These are phyloP conservation scores for Fremontodendron californicum DNA, from an alignment of 345 rosid species.

Conservation along the genomic window DNA sequence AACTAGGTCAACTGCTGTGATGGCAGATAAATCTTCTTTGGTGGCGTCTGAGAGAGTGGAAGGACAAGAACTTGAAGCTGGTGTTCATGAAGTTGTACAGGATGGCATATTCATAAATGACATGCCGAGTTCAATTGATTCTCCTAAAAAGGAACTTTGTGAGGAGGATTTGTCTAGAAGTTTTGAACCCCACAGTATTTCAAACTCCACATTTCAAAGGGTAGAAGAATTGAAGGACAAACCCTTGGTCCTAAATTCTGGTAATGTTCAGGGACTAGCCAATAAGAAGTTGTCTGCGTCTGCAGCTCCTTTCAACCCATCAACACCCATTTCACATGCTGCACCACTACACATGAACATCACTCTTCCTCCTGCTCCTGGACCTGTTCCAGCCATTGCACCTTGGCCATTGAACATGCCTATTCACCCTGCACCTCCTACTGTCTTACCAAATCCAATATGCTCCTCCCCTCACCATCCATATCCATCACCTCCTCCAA, in stretches of 20 bases:
- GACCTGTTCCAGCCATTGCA: slow-evolving; percentile 52
- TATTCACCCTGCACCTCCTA: slow-evolving; percentile 67
- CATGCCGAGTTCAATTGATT: slow-evolving; percentile 38
- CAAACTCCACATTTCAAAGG: slow-evolving; percentile 23
- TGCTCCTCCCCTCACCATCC: slow-evolving; percentile 57
- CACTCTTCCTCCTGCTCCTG: slow-evolving; percentile 46
- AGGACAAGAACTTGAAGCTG: slow-evolving; percentile 30
- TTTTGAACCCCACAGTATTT: slow-evolving; percentile 31
- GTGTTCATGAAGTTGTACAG: slow-evolving; percentile 36
- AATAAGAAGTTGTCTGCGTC: slow-evolving; percentile 91
- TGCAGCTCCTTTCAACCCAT: slow-evolving; percentile 92
- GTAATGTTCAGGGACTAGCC: slow-evolving; percentile 45
- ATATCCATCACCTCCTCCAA: slow-evolving; percentile 82
- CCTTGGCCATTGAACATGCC: slow-evolving; percentile 86
- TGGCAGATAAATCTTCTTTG: slow-evolving; percentile 32
- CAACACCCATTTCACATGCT: slow-evolving; percentile 57
- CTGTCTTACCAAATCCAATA: slow-evolving; percentile 45
- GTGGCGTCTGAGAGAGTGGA: slow-evolving; percentile 24
- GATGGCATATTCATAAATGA: slow-evolving; percentile 32
- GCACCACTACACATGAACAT: slow-evolving; percentile 58
- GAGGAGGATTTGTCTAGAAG: slow-evolving; percentile 33
- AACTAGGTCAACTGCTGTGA: slow-evolving; percentile 33
- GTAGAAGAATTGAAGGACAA: slow-evolving; percentile 64
- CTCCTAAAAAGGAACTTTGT: slow-evolving; percentile 30
- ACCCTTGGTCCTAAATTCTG: slow-evolving; percentile 34